A percentile compares a stretch with the other conserved stretches of the same genome.
These are phyloP conservation scores for Monilinia laxa DNA, from an alignment of 2,329 filamentous ascomycete genomes.

Conservation along the genomic window DNA sequence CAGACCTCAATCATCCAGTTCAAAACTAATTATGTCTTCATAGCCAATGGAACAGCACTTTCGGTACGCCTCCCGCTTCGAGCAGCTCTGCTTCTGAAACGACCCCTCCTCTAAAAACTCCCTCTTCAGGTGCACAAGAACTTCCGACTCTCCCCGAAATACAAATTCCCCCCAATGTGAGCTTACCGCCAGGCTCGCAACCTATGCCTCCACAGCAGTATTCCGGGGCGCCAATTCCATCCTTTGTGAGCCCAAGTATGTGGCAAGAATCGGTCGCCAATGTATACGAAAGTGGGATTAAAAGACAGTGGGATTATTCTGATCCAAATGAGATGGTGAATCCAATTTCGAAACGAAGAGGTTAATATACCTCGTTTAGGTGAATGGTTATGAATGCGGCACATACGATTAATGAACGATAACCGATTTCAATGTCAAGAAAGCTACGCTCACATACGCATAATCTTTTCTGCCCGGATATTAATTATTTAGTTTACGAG, in stretches of 20 bases:
- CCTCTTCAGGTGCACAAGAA: conserved; percentile 46
- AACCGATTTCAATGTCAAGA: background rate
- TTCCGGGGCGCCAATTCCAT: conserved; percentile 52
- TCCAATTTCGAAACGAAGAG: conserved; percentile 22
- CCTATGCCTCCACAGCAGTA: conserved; percentile 53
- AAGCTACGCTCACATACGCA: background rate
- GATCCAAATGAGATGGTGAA: conserved; percentile 31
- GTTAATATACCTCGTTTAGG: background rate
- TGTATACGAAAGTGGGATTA: conserved; percentile 65
- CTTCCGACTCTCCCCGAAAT: conserved; percentile 47
- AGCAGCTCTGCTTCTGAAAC: conserved; percentile 40
- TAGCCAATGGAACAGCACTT: conserved; percentile 94
- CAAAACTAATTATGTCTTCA: conserved; percentile 36
- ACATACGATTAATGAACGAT: conserved; percentile 6
- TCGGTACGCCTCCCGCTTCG: conserved; percentile 58
- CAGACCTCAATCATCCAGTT: background rate
- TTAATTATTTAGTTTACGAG: conserved; percentile 2
- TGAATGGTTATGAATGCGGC: background rate
- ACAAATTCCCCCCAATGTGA: conserved; percentile 52
- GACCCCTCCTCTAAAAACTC: conserved; percentile 42
- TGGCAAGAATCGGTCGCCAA: conserved; percentile 71
- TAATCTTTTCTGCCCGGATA: background rate
- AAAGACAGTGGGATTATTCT: conserved; percentile 56
- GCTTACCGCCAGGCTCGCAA: conserved; percentile 47
- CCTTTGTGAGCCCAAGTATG: conserved; percentile 69